Evolutionary conservation across 1,284 basidiomycete species (phyloP).

Genomic region (Cryptococcus depauperatus): DNA sequence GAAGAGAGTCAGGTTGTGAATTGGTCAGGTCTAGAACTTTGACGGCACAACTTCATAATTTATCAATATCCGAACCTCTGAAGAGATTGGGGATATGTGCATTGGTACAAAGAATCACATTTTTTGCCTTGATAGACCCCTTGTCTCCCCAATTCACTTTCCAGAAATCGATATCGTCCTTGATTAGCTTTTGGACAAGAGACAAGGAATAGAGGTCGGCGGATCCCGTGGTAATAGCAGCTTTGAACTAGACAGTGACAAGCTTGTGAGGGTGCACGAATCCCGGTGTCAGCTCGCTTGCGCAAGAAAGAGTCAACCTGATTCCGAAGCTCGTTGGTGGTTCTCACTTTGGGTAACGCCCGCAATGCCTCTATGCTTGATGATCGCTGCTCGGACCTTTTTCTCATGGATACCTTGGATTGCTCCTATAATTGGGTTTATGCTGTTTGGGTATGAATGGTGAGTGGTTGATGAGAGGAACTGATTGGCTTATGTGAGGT

Average conservation of each 20-base stretch:
- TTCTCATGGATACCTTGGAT: slow-evolving; percentile 24
- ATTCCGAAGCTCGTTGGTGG: slow-evolving; percentile 33
- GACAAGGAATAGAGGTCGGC: slow-evolving; percentile 18
- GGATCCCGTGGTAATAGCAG: slow-evolving; percentile 12
- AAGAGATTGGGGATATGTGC: slow-evolving; percentile 33
- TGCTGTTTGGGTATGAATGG: slow-evolving; percentile 33
- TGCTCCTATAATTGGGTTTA: slow-evolving; percentile 30
- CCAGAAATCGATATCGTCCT: slow-evolving; percentile 8
- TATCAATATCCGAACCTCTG: slow-evolving; percentile 10
- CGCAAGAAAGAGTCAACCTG: slow-evolving; percentile 13
- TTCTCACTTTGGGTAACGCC: slow-evolving; percentile 24
- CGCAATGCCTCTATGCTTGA: slow-evolving; percentile 29
- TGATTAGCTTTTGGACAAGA: slow-evolving; percentile 10
- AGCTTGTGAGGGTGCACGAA: slow-evolving; percentile 32
- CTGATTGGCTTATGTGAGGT: no score
- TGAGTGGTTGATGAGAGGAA: slow-evolving; percentile 10
- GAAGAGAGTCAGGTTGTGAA: slow-evolving; percentile 19
- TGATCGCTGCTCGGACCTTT: slow-evolving; percentile 34
- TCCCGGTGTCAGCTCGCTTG: slow-evolving; percentile 24
- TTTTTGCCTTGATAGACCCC: slow-evolving; percentile 19
- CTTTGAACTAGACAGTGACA: slow-evolving; percentile 17
- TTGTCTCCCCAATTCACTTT: slow-evolving; percentile 16
- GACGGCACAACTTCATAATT: slow-evolving; percentile 13
- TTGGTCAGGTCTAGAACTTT: neutral
- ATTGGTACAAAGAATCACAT: slow-evolving; percentile 34